Evolutionary conservation across 208 protist species (phyloP), one percentile per base, ranked within the genome.

Genomic region (Leishmania gerbilli): DNA sequence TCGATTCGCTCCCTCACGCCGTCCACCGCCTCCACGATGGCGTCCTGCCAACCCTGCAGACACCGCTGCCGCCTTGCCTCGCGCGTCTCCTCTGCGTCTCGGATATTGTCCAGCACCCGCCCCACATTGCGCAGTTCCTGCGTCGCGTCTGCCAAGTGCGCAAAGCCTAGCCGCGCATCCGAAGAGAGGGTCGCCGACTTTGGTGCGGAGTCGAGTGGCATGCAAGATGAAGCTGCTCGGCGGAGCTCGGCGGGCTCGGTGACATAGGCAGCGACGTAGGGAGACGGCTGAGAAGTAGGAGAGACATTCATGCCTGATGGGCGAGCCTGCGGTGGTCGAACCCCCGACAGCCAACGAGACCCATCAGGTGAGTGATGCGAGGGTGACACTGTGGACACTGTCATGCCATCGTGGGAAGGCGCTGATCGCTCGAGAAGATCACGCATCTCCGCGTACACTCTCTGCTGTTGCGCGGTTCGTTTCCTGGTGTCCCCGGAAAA

Each of bases 101-200:
- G 77, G 76, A 91, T 75, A 71, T 89, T 85, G 51, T 93, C 89
- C 8, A 96, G 81, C 45, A 96, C 56, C 0, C 69, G 19, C 11
- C 77, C 79, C 6, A 96, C 65, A 78, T 93, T 96, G 24, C 84
- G 83, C 72, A 94, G 87, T 64, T 92, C 86, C 27, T 86, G 87
- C 8, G 74, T 62, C 1, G 91, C 74, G 17, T 68, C 34, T 42
- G 40, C 9, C 69, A 91, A 53, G 31, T 51, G 76, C 40, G 65
- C 62, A 15, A 88, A 51, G n/a, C 76, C 71, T 7, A 69, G 51
- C 40, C 71, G 51, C 56, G 56, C 65, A 68, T 49, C 56, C 3
- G 67, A 1, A 27, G 51, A 69, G 40, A 47, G 1, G 1, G n/a
- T 3, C 11, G 34, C 42, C 27, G 69, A 49, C 9, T 15, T 15